Evolutionary conservation across 768 basidiomycete species (phyloP).

Genomic region (Candolleomyces efflorescens): DNA sequence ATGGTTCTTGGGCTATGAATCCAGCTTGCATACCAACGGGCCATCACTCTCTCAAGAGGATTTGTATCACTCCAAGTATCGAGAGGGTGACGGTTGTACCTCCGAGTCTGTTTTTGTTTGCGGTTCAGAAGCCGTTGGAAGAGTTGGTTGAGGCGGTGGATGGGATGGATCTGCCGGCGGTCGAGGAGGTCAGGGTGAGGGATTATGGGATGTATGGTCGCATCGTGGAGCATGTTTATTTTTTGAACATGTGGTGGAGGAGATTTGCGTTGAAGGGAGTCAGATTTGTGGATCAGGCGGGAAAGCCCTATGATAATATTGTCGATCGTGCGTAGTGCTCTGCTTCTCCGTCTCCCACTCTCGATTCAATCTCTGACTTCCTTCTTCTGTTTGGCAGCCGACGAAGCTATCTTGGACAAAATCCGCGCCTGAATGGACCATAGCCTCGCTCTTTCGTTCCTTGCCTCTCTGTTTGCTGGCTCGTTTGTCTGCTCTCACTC

Average conservation of each 20-base stretch:
- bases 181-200: constrained; percentile 7
- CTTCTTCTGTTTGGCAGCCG: too few relatives aligned
- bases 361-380: too few relatives aligned
- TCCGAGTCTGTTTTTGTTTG: constrained; percentile 28
- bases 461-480: too few relatives aligned
- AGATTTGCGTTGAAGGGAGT: background rate
- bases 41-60: constrained; percentile 36
- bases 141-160: constrained; percentile 5
- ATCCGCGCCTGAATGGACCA: too few relatives aligned
- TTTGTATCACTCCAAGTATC: constrained; percentile 39
- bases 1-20: too few relatives aligned
- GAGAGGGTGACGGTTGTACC: constrained; percentile 35
- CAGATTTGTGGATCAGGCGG: background rate
- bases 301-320: background rate
- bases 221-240: constrained; percentile 19
- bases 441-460: too few relatives aligned
- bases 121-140: constrained; percentile 27
- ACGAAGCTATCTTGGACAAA: too few relatives aligned
- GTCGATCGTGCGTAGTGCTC: background rate
- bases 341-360: too few relatives aligned
- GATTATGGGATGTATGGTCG: constrained; percentile 14
- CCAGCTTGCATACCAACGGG: constrained; percentile 28
- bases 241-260: background rate
- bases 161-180: background rate
- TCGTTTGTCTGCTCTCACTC: too few relatives aligned